Evolutionary conservation across 768 basidiomycete species (phyloP), one percentile per base, ranked within the genome.

Genomic region (Termitomyces sp.): DNA sequence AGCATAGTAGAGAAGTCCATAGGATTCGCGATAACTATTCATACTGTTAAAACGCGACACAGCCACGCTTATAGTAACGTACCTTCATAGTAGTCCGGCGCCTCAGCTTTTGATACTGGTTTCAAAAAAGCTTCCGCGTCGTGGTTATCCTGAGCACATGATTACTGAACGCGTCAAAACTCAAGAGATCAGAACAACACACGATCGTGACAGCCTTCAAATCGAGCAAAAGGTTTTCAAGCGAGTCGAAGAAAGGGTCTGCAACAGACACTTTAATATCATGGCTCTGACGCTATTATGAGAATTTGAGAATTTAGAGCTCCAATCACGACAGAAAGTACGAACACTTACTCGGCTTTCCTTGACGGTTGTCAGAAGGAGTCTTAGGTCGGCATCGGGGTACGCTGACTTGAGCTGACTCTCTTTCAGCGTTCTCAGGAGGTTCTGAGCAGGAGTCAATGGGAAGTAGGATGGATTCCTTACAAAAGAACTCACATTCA

Each of bases 1-100:
- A 87, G 78, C 82, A 99, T 90, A 0, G 94, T 90, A 58, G 85
- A 85, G 43, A 98, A 77, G 74, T 99, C 97, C 97, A 99, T 99
- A 5, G 97, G 94, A 59, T 85, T 85, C 53, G 86, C 73, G 69
- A 99, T 97, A 62, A 96, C 97, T 98, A 65, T 11, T 21, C 41
- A 30, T 48, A 56, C 46, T 43, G 55, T 61, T 35, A 48, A 53
- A 19, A 44, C 45, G 38, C 58, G 62, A 55, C 12, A 11, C 5
- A 24, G 22, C 21, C 42, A 49, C 46, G 34, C 51, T 19, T 54
- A 40, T 44, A 34, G 1, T 44, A 35, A 74, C 87, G 56, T 59
- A 93, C 96, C 82, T 45, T 93, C 89, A 71, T 93, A 87, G 66
- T 99, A 99, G 71, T 98, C 94, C 41, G 93, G 91, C 12, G 87